phyloP scores from a whole-genome alignment of 140 eudicot genomes.

The Anethum foeniculum region DNA sequence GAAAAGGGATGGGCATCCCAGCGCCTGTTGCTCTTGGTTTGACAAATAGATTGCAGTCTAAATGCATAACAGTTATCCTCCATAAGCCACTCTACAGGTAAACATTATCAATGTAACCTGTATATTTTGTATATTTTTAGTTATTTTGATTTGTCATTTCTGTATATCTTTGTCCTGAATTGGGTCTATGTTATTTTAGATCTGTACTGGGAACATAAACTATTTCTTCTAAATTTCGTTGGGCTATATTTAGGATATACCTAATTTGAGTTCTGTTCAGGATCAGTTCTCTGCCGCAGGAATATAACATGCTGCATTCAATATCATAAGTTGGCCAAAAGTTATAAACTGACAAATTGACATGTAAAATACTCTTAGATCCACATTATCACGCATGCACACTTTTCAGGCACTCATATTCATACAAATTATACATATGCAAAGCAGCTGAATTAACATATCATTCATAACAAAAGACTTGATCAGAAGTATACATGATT shows the following conservation, averaged over 20 bases:
- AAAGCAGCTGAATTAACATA: neutral
- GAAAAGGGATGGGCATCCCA: conserved; percentile 40
- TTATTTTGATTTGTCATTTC: too few relatives aligned
- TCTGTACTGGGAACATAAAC: too few relatives aligned
- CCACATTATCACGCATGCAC: neutral
- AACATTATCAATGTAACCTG: neutral
- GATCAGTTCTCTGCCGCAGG: too few relatives aligned
- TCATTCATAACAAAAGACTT: neutral
- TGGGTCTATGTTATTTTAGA: too few relatives aligned
- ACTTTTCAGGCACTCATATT: neutral
- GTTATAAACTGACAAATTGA: neutral
- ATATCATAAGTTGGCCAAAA: neutral
- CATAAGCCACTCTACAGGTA: conserved; percentile 30
- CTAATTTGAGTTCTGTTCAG: too few relatives aligned
- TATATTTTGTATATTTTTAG: neutral
- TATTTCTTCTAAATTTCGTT: too few relatives aligned
- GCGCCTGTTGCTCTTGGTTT: conserved; percentile 45
- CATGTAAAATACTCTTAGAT: neutral
- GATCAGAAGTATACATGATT: neutral
- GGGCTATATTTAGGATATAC: too few relatives aligned
- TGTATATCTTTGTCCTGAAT: too few relatives aligned
- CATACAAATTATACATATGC: neutral
- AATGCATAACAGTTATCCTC: conserved; percentile 53
- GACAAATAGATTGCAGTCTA: conserved; percentile 37
- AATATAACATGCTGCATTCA: too few relatives aligned